Evolutionary conservation across 176 grass and related monocot species (phyloP).

Genomic region (Canna indica): DNA sequence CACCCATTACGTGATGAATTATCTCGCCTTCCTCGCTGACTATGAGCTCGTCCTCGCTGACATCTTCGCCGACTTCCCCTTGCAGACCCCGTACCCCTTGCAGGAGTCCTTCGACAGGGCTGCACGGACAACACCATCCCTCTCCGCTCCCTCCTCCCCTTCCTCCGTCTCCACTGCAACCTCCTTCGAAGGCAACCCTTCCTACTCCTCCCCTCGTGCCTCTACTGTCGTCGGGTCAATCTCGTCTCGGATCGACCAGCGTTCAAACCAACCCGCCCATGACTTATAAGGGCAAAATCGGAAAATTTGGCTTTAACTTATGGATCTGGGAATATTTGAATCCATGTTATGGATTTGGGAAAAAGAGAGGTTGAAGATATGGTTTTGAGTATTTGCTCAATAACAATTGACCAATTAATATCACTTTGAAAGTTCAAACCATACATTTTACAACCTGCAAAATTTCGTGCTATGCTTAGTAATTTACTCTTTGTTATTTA

Average conservation of each 20-base stretch:
- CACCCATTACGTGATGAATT: constrained; percentile 82
- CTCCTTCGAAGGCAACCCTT: constrained; percentile 3
- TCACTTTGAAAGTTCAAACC: no score
- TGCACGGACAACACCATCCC: background rate
- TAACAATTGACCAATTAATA: no score
- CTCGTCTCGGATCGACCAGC: constrained; percentile 17
- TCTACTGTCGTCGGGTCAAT: background rate
- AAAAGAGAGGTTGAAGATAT: no score
- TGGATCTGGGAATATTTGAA: no score
- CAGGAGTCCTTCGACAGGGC: constrained; percentile 2
- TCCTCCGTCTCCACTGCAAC: background rate
- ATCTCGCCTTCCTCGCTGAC: constrained; percentile 58
- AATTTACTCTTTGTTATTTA: no score
- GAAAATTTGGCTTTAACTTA: no score
- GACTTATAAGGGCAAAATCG: no score
- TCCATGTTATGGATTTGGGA: no score
- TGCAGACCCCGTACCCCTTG: background rate
- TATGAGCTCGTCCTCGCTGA: constrained; percentile 31
- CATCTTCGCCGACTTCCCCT: constrained; percentile 24
- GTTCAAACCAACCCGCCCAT: no score
- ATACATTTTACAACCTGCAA: no score
- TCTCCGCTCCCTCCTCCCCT: background rate
- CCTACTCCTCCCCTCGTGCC: background rate
- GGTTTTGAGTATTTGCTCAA: no score
- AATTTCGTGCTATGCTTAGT: no score